Conservation (phyloP, 331 rosid species). For the Quercus tomentella region DNA sequence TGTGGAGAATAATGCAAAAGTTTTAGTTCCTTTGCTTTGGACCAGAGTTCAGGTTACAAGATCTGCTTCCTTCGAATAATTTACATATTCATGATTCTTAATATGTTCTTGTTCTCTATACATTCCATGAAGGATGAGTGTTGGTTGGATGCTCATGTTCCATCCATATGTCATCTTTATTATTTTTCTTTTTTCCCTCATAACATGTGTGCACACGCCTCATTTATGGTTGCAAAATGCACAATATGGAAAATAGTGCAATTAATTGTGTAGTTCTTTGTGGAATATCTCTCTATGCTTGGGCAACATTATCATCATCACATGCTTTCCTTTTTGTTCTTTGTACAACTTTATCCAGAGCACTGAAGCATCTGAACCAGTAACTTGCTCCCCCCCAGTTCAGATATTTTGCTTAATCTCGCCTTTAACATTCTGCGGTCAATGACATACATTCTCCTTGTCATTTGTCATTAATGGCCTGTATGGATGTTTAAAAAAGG, state of each 20-base stretch:
- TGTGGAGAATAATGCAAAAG: conserved; percentile 96
- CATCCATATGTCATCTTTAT: neutral
- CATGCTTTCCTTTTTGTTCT: neutral
- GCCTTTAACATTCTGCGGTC: neutral
- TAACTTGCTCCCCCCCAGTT: neutral
- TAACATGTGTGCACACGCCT: neutral
- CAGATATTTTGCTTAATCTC: neutral
- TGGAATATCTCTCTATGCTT: neutral
- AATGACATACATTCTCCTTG: neutral
- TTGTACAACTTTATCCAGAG: neutral
- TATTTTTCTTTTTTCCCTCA: neutral
- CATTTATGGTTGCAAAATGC: neutral
- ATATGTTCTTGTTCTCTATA: neutral
- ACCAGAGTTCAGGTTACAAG: conserved; percentile 89
- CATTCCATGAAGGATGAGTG: neutral
- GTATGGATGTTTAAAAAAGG: too few relatives aligned
- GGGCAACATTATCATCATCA: neutral
- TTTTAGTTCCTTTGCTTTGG: conserved; percentile 98
- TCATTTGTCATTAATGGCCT: neutral
- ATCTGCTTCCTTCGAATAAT: neutral
- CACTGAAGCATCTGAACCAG: neutral
- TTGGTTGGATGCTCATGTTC: neutral
- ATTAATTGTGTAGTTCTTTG: neutral
- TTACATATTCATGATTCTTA: neutral
- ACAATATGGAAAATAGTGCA: neutral